Percentiles rank a stretch among this genome's conserved stretches.
Evolutionary conservation across 2,329 filamentous ascomycete genomes (phyloP).

Genomic region (Microcyclospora pomicola): DNA sequence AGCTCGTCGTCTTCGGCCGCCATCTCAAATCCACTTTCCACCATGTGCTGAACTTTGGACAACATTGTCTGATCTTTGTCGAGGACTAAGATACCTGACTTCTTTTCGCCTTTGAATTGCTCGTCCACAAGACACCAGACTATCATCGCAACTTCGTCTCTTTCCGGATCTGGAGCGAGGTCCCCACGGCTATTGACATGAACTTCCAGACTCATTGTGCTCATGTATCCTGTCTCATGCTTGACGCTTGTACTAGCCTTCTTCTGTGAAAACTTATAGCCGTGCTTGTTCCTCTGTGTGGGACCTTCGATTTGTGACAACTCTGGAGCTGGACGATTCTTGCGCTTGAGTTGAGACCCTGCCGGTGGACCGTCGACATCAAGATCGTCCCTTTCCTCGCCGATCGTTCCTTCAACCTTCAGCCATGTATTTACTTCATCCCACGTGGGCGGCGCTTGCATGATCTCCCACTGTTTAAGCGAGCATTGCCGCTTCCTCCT

Average conservation of each 20-base stretch:
- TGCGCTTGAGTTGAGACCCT: slow-evolving; percentile 18
- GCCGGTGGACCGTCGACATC: slow-evolving; percentile 19
- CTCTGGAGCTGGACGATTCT: slow-evolving; percentile 21
- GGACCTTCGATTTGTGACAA: slow-evolving; percentile 80
- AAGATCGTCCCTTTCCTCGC: slow-evolving; percentile 7
- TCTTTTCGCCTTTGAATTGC: slow-evolving; percentile 50
- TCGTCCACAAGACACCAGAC: slow-evolving; percentile 61
- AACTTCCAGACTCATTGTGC: slow-evolving; percentile 83
- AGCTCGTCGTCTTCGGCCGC: slow-evolving; percentile 67
- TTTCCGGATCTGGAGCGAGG: slow-evolving; percentile 73
- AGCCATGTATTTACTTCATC: slow-evolving; percentile 60
- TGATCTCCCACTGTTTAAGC: slow-evolving; percentile 64
- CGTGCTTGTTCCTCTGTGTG: slow-evolving; percentile 68
- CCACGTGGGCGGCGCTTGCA: slow-evolving; percentile 53
- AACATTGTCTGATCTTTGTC: slow-evolving; percentile 37
- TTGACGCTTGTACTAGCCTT: slow-evolving; percentile 60
- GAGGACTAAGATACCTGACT: slow-evolving; percentile 60
- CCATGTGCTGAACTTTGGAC: slow-evolving; percentile 48
- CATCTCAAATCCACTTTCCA: slow-evolving; percentile 43
- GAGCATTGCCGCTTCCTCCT: slow-evolving; percentile 44
- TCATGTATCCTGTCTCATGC: slow-evolving; percentile 88
- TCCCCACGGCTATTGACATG: slow-evolving; percentile 77
- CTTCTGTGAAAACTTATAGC: slow-evolving; percentile 75
- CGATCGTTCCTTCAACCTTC: slow-evolving; percentile 20
- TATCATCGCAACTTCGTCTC: slow-evolving; percentile 75